phyloP scores from a whole-genome alignment of 176 grass and related monocot species.

The Musa itinerans region DNA sequence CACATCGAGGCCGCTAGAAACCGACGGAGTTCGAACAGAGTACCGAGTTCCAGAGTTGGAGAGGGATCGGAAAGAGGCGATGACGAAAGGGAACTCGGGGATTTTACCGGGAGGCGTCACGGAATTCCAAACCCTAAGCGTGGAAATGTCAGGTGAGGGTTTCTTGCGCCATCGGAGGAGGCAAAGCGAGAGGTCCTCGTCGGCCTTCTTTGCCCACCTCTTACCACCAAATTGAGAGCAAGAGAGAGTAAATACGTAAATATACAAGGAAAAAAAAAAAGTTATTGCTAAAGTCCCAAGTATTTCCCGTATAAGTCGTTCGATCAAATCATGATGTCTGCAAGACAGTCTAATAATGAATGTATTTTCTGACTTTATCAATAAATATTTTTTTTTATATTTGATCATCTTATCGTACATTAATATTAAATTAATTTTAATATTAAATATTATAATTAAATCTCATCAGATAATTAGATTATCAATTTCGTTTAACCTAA shows the following conservation, averaged over 20 bases:
- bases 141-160: not conserved
- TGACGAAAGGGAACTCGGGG: not conserved
- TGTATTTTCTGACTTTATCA: no score
- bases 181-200: conserved; percentile 2
- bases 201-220: not conserved
- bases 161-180: not conserved
- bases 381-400: no score
- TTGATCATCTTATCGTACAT: no score
- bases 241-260: not conserved
- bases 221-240: not conserved
- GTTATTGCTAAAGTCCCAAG: no score
- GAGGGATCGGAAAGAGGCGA: not conserved
- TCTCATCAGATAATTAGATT: no score
- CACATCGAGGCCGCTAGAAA: not conserved
- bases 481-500: no score
- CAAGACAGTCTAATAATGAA: no score
- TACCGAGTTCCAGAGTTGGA: not conserved
- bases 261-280: no score
- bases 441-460: no score
- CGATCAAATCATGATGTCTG: no score
- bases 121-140: not conserved
- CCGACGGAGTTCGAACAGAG: not conserved
- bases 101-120: not conserved
- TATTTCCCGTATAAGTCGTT: no score
- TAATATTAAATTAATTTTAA: no score